Conservation (phyloP, 2,329 filamentous ascomycete species). For the Davidsoniella australis region DNA sequence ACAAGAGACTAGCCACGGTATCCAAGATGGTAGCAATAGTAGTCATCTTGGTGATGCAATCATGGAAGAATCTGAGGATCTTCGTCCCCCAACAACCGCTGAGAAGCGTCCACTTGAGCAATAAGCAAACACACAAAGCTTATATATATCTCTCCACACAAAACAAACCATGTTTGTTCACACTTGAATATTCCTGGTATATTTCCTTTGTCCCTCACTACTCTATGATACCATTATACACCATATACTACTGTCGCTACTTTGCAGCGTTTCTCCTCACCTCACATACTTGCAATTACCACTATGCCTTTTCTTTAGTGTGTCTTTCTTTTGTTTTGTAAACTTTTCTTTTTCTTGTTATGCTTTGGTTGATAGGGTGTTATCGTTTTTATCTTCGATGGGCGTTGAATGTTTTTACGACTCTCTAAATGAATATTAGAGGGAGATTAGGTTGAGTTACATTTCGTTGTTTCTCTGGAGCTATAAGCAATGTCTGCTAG, state of each 20-base stretch:
- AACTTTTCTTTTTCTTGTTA: background rate
- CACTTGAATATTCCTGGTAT: no score
- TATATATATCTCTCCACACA: no score
- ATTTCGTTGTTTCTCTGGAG: background rate
- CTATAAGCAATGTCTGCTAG: no score
- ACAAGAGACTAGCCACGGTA: background rate
- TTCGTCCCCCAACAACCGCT: slow-evolving; percentile 15
- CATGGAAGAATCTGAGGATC: slow-evolving; percentile 14
- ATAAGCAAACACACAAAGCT: background rate
- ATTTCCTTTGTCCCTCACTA: background rate
- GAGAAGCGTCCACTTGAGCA: slow-evolving; percentile 13
- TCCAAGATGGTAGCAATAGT: background rate
- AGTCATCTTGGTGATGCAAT: slow-evolving; percentile 13
- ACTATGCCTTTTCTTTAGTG: background rate
- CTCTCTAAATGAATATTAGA: background rate
- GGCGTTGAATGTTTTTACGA: no score
- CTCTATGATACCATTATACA: no score
- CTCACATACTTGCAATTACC: background rate
- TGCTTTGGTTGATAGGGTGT: background rate
- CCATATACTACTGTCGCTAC: background rate
- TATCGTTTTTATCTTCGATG: no score
- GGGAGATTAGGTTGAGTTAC: background rate
- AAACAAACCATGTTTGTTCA: no score
- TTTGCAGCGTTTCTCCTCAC: background rate
- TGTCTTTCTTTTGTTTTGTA: background rate